These are phyloP conservation scores for Penicillium italicum DNA, from an alignment of 2,329 filamentous ascomycete genomes.

Conservation along the genomic window DNA sequence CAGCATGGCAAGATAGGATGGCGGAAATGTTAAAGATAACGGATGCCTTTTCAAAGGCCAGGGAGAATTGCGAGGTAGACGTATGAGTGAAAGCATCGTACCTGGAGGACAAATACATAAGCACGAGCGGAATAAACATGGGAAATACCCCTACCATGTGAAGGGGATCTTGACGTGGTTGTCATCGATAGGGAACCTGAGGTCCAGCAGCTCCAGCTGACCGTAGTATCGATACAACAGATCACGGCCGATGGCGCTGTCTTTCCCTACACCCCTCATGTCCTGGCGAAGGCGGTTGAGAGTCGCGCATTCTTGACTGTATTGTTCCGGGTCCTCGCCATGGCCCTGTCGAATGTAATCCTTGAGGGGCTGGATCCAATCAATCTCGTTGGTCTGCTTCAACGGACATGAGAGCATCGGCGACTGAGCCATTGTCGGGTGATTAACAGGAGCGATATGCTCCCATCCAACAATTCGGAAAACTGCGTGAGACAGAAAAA, in stretches of 20 bases:
- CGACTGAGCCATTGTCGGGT: constrained; percentile 67
- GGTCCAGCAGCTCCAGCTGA: constrained; percentile 87
- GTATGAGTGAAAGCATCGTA: constrained; percentile 99
- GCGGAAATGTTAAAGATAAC: constrained; percentile 99
- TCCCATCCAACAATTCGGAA: constrained; percentile 30
- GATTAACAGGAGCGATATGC: constrained; percentile 34
- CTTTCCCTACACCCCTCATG: constrained; percentile 94
- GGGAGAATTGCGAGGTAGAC: constrained; percentile 90
- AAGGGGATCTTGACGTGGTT: constrained; percentile 99
- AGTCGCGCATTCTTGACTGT: constrained; percentile 90
- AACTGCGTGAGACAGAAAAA: neutral
- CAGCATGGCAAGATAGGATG: constrained; percentile 91
- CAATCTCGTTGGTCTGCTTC: constrained; percentile 93
- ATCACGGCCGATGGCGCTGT: constrained; percentile 89
- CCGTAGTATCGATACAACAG: constrained; percentile 96
- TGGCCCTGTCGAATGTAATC: constrained; percentile 89
- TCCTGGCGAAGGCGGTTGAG: constrained; percentile 95
- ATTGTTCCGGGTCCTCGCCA: constrained; percentile 93
- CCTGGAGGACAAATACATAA: constrained; percentile 50
- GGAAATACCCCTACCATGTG: constrained; percentile 67
- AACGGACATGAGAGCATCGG: constrained; percentile 95
- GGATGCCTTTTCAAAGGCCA: constrained; percentile 97
- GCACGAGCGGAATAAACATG: neutral
- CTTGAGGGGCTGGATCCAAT: constrained; percentile 93
- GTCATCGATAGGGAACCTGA: constrained; percentile 95